Evolutionary conservation across 176 grass and related monocot species (phyloP), one percentile per base, ranked within the genome.

Genomic region (Rhynchospora breviuscula): DNA sequence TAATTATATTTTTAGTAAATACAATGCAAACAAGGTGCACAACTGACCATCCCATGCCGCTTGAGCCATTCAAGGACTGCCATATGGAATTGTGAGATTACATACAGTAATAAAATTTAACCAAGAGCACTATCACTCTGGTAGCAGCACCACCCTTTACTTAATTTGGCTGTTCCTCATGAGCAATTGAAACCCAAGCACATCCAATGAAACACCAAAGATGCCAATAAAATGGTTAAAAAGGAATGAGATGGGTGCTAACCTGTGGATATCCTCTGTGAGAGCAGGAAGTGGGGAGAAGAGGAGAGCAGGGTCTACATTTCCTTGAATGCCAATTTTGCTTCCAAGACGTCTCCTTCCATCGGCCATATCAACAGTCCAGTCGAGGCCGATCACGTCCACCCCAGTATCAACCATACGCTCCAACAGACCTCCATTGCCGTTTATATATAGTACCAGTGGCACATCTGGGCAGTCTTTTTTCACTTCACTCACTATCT

Each of bases 361-460:
- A 74, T 99, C 93, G 57, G 91, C 83, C 93, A 99, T 99, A 72
- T 99, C 93, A 86, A 99, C 96, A 67, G 96, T 99, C 96, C 96
- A 99, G 66, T 99, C 96, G 78, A 99, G 96, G 35, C 96, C 96
- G 84, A 99, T 99, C 83, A 95, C 91, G 89, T 95, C 93, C 78
- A 95, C 96, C 81, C 93, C 93, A 67, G 87, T 92, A 71, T 91
- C 89, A 56, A 81, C 89, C 91, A 99, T 99, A 54, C 91, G 84
- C 89, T 99, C 89, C 23, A 99, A 93, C 47, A 95, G 80, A 53
- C 93, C 93, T 84, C 96, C 93, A 86, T 99, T 99, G 65, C 96
- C 96, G 85, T 99, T 99, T 81, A 99, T 93, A 84, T 99, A 99
- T 7, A 99, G 69, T 58, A 95, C 96, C 84, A 95, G 86, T 17